phyloP scores from a whole-genome alignment of 2,329 filamentous ascomycete genomes.

The Neonectria coccinea region DNA sequence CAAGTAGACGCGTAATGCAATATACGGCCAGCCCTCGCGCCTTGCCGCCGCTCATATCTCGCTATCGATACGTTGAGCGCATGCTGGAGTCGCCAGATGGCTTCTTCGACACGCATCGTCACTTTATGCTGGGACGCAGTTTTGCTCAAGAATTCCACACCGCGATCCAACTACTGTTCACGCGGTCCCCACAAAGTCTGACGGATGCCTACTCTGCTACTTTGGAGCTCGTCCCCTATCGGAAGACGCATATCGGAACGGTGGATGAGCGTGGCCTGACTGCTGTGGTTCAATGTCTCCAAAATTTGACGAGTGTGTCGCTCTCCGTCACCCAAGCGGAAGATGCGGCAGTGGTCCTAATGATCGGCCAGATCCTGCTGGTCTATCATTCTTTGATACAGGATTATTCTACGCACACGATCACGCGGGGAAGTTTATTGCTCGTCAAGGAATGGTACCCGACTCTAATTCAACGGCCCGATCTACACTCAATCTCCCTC shows the following conservation, averaged over 20 bases:
- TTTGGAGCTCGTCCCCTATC: conserved; percentile 16
- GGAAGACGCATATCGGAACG: background rate
- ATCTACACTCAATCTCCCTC: conserved; percentile 28
- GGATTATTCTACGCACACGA: conserved; percentile 8
- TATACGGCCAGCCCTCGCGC: background rate
- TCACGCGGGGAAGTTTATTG: conserved; percentile 15
- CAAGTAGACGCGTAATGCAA: background rate
- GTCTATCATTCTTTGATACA: conserved; percentile 26
- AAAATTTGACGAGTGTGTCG: background rate
- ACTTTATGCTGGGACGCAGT: conserved; percentile 24
- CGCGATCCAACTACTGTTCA: conserved; percentile 7
- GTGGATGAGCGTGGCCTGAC: conserved; percentile 7
- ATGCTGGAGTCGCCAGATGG: conserved; percentile 11
- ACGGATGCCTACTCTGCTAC: conserved; percentile 16
- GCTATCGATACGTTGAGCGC: background rate
- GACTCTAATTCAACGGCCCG: conserved; percentile 14
- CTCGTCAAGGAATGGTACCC: conserved; percentile 24
- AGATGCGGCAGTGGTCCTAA: conserved; percentile 13
- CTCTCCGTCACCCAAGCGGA: background rate
- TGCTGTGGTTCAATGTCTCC: conserved; percentile 11
- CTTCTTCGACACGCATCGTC: conserved; percentile 23
- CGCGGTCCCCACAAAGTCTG: conserved; percentile 13
- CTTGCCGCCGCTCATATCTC: background rate
- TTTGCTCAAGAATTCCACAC: conserved; percentile 19
- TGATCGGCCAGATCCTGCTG: conserved; percentile 26